Evolutionary conservation across 768 basidiomycete species (phyloP), one percentile per base, ranked within the genome.

Genomic region (Boletales sp.): DNA sequence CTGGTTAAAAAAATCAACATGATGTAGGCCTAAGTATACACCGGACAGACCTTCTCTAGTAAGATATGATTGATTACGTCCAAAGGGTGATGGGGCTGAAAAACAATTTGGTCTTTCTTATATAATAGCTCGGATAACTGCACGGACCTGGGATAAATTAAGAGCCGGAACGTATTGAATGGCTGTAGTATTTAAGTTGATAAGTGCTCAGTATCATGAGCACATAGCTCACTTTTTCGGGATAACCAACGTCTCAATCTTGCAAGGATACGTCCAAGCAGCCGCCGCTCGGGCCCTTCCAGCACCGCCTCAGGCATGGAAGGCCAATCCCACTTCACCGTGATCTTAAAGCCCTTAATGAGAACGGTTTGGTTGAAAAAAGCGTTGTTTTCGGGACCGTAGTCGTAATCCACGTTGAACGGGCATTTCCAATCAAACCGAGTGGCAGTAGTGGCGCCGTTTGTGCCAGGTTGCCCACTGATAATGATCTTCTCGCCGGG

Each of bases 321-420:
- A 4, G 33, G 14, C 25, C 15, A 14, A 28, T 25, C 8, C 38
- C 28, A 28, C 13, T 41, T 54, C 10, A 48, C 38, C 17, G 42
- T 38, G 10, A 55, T 46, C 43, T 36, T 44, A 41, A 57, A 55
- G 4, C 53, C 53, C 19, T 39, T 39, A 17, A 57, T 40, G 19
- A 33, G 13, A 13, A 34, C 14, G 9, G 33, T 34, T 34, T 34
- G 33, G 9, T 34, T 34, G 33, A 11, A 34, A 11, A 34, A 11
- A 13, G 8, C 10, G 33, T 34, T 34, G 10, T 34, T 34, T 21
- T 21, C 21, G 21, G 21, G 21, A 21, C 21, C 21, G 21, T 21
- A 21, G 21, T 21, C 21, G 21, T 21, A 21, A 21, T 21, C 21
- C 21, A 21, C 21, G 4, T 21, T 21, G 21, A 21, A 21, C 21